These are phyloP conservation scores for Exophiala xenobiotica DNA, from an alignment of 2,329 filamentous ascomycete genomes.

Conservation along the genomic window DNA sequence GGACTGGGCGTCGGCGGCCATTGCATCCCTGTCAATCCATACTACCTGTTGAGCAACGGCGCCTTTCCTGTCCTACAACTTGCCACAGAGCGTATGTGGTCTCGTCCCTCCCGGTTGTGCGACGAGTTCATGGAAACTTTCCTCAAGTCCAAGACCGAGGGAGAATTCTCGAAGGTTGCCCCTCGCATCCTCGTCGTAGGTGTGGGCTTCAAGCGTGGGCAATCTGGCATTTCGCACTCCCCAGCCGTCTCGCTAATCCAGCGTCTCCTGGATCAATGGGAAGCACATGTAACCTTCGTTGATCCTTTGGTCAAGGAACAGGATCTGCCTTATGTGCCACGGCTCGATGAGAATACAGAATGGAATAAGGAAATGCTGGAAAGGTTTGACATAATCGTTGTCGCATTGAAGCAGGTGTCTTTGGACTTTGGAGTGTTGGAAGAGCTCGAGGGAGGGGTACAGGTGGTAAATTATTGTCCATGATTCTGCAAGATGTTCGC, in stretches of 20 bases:
- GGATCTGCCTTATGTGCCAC: not conserved
- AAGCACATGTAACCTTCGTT: not conserved
- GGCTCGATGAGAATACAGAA: not conserved
- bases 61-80: constrained; percentile 1
- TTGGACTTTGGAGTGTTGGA: constrained; percentile 2
- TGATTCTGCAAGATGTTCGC: not conserved
- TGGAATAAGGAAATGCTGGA: not conserved
- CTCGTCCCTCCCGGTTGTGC: constrained; percentile 1
- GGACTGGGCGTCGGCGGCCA: constrained; percentile 16
- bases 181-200: constrained; percentile 17
- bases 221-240: constrained; percentile 6
- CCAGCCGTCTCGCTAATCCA: constrained; percentile 6
- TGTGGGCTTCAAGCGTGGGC: constrained; percentile 15
- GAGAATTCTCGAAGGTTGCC: not conserved
- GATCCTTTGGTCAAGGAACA: not conserved
- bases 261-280: not conserved
- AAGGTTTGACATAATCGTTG: not conserved
- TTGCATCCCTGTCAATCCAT: constrained; percentile 18
- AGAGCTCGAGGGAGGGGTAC: not conserved
- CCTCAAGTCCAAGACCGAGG: not conserved
- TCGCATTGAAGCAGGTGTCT: not conserved
- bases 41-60: constrained; percentile 12
- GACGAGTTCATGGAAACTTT: constrained; percentile 1
- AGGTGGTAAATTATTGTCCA: not conserved
- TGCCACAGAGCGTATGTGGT: constrained; percentile 8